Base-by-base conservation (phyloP, 2,329 filamentous ascomycete genomes). In the Apiospora marii region DNA sequence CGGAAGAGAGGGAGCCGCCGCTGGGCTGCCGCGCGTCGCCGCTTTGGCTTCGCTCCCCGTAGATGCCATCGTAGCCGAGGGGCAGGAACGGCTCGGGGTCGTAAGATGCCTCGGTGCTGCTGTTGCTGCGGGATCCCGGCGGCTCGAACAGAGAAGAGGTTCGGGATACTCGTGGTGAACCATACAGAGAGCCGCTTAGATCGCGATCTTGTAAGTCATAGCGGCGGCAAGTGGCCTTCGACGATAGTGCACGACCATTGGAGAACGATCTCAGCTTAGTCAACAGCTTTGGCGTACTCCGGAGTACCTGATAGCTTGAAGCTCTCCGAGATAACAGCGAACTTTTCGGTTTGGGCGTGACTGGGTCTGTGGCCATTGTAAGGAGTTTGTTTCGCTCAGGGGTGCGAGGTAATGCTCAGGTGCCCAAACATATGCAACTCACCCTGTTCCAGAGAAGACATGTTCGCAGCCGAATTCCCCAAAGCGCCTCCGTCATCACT, bases 211-310 rank as follows among this genome's bases (percentile, higher is more conserved):
- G 75, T 12, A 72, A 48, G 44, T 71, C 69, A 68, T 75, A 71
- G 67, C 71, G 76, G 48, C 68, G 77, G 49, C 71, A 71, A 14
- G 74, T 75, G 7, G 76, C 73, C 64, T 76, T 77, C 22, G 78
- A 75, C 68, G 78, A 79, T 34, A 74, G 72, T 49, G 69, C 68
- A 44, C 75, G 75, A 41, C 74, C 74, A 19, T 73, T 77, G 7
- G 78, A 80, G 48, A 79, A 74, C 34, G 77, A 79, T 6, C 78
- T 75, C 58, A 78, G 48, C 44, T 74, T 75, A 3, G 72, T 71
- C 27, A 77, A 73, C 22, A 75, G 71, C 4, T 74, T 75, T 37
- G 77, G 78, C 24, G 76, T 75, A 3, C 73, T 67, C 19, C 68
- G 72, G 37, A 73, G 73, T 24, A 74, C 30, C 53, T 70, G 46